phyloP scores from a whole-genome alignment of 148 eudicot species.

The Spergularia bocconei region DNA sequence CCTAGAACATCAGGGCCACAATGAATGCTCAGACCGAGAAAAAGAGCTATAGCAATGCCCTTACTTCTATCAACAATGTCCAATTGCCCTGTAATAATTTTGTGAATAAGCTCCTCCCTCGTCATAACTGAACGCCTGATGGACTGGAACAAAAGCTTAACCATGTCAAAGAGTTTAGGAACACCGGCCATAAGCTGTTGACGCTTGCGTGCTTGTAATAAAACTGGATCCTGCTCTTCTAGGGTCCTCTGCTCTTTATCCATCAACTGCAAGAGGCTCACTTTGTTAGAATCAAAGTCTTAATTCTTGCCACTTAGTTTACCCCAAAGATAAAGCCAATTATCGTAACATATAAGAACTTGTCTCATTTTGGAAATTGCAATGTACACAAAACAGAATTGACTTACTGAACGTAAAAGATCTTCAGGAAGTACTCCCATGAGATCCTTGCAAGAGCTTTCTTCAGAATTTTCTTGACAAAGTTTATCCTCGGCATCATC shows the following conservation, averaged over 20 bases:
- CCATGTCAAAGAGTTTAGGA: constrained; percentile 71
- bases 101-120: constrained; percentile 72
- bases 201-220: constrained; percentile 62
- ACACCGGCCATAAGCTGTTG: constrained; percentile 49
- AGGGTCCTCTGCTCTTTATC: constrained; percentile 11
- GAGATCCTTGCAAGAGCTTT: background rate
- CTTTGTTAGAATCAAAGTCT: background rate
- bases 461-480: background rate
- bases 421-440: constrained; percentile 4
- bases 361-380: no score
- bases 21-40: background rate
- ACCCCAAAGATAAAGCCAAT: background rate
- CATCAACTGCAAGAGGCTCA: constrained; percentile 4
- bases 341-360: no score
- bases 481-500: constrained; percentile 18
- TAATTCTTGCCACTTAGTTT: background rate
- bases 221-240: constrained; percentile 12
- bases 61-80: constrained; percentile 71
- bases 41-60: background rate
- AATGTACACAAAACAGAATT: background rate
- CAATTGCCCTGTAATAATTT: constrained; percentile 42
- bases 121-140: constrained; percentile 60
- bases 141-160: constrained; percentile 64
- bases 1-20: background rate
- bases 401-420: constrained; percentile 1